These are phyloP conservation scores for Kluyveromyces marxianus DNA, from an alignment of 1,139 yeast genomes.

Conservation along the genomic window DNA sequence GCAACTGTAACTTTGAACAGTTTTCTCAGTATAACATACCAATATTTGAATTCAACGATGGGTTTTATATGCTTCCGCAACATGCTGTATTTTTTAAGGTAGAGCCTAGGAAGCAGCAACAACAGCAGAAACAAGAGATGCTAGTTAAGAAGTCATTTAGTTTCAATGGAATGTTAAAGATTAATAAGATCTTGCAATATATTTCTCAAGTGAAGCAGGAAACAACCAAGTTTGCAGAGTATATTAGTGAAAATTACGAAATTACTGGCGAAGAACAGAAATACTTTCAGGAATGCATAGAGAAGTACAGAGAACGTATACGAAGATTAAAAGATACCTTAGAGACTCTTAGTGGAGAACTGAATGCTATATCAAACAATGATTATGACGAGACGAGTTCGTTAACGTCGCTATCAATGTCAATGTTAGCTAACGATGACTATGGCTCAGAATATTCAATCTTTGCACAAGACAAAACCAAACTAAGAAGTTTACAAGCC, in stretches of 20 bases:
- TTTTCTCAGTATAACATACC: constrained; percentile 8
- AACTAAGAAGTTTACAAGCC: constrained; percentile 12
- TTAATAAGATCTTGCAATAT: constrained; percentile 25
- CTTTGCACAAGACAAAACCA: constrained; percentile 16
- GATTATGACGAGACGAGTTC: background rate
- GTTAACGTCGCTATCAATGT: background rate
- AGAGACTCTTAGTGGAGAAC: constrained; percentile 1
- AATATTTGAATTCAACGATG: constrained; percentile 16
- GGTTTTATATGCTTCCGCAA: constrained; percentile 14
- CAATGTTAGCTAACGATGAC: constrained; percentile 3
- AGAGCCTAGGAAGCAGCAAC: background rate
- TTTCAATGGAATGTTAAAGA: constrained; percentile 23
- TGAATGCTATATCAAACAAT: background rate
- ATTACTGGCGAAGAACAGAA: constrained; percentile 1
- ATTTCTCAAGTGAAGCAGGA: constrained; percentile 20
- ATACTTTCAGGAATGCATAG: constrained; percentile 1
- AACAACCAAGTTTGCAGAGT: constrained; percentile 10
- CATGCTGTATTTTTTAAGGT: background rate
- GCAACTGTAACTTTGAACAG: background rate
- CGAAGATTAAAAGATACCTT: constrained; percentile 6
- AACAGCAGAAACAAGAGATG: background rate
- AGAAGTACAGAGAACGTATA: constrained; percentile 3
- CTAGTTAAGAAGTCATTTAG: constrained; percentile 14
- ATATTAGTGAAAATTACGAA: constrained; percentile 9
- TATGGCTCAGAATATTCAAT: constrained; percentile 24